phyloP scores from a whole-genome alignment of 306 rosid genomes.

The Corylus avellana region DNA sequence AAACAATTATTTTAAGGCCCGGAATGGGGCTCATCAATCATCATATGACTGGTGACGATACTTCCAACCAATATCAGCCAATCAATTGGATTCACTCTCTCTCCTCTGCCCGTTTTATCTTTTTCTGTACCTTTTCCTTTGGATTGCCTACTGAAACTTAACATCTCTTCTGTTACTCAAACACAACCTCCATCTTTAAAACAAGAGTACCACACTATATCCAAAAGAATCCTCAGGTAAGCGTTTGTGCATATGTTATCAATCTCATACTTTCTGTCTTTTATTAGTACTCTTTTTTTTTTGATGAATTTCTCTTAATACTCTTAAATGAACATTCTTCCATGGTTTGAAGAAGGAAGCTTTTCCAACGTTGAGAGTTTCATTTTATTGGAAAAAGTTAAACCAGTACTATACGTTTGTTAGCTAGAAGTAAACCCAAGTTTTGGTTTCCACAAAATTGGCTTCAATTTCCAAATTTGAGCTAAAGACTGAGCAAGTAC shows the following conservation, averaged over 20 bases:
- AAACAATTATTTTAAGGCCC: conserved; percentile 14
- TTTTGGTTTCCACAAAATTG: background rate
- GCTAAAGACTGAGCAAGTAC: background rate
- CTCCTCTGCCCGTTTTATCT: conserved; percentile 27
- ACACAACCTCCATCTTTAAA: conserved; percentile 17
- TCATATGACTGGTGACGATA: conserved; percentile 42
- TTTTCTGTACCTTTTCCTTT: conserved; percentile 20
- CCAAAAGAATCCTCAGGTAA: conserved; percentile 33
- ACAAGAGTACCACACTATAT: background rate
- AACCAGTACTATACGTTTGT: background rate
- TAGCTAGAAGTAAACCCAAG: background rate
- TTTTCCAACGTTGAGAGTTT: background rate
- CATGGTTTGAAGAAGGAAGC: background rate
- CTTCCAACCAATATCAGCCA: conserved; percentile 60
- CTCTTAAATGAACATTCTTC: conserved; percentile 8
- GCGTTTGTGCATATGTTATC: conserved; percentile 4
- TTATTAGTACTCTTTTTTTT: background rate
- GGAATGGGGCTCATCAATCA: conserved; percentile 23
- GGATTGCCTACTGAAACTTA: conserved; percentile 22
- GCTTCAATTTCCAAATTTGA: background rate
- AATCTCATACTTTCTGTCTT: conserved; percentile 6
- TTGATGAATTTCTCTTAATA: background rate
- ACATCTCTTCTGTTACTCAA: background rate
- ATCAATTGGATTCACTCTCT: conserved; percentile 42
- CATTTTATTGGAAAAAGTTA: background rate